phyloP scores from a whole-genome alignment of 768 basidiomycete genomes.

The Lepiota brunneoincarnata region DNA sequence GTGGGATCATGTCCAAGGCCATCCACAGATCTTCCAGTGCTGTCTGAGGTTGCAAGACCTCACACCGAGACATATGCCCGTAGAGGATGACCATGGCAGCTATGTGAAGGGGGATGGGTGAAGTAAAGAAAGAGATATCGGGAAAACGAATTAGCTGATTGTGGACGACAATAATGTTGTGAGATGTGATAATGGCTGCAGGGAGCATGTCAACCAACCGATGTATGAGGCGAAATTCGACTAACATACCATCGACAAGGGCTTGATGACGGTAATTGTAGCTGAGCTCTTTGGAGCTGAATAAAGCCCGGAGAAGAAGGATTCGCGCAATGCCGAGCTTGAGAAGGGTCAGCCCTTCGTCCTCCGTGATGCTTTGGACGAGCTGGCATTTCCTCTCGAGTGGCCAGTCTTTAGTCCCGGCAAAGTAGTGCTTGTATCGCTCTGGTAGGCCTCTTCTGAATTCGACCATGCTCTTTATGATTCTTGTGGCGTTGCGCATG shows the following conservation, averaged over 20 bases:
- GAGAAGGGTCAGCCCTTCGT: constrained; percentile 78
- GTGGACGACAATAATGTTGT: constrained; percentile 85
- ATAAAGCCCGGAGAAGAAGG: constrained; percentile 72
- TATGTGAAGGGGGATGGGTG: constrained; percentile 85
- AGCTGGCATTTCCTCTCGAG: constrained; percentile 62
- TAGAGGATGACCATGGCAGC: constrained; percentile 90
- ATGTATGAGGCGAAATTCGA: not conserved
- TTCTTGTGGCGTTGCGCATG: constrained; percentile 74
- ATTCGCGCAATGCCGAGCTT: constrained; percentile 84
- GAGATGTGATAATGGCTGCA: constrained; percentile 78
- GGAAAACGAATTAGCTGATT: constrained; percentile 82
- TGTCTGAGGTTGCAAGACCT: constrained; percentile 57
- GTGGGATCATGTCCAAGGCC: constrained; percentile 84
- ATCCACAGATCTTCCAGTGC: constrained; percentile 84
- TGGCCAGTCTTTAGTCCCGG: constrained; percentile 75
- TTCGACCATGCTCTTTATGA: constrained; percentile 73
- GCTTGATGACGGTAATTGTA: constrained; percentile 68
- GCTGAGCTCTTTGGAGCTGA: constrained; percentile 70
- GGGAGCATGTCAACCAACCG: constrained; percentile 1
- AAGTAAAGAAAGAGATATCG: constrained; percentile 85
- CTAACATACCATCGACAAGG: constrained; percentile 68
- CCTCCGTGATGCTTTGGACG: constrained; percentile 73
- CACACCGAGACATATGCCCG: constrained; percentile 79
- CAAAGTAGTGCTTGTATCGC: constrained; percentile 70
- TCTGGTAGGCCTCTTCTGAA: constrained; percentile 70